Conservation (phyloP, 2,329 filamentous ascomycete species). For the Iodosphaeria phyllophila region DNA sequence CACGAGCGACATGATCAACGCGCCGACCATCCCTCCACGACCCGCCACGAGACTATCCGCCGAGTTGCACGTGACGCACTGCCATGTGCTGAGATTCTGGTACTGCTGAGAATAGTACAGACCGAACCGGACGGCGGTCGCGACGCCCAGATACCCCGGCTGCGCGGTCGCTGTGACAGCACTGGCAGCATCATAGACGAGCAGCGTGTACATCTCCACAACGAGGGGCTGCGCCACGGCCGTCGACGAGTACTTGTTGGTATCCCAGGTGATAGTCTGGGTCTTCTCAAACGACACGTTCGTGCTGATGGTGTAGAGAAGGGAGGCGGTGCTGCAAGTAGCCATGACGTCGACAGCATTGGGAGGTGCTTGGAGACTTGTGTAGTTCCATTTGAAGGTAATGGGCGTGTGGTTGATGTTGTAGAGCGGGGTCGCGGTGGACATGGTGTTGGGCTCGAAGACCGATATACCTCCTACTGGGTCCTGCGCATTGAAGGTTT, state of each 20-base stretch:
- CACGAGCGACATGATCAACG: conserved; percentile 31
- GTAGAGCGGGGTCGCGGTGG: conserved; percentile 29
- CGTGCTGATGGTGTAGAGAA: conserved; percentile 40
- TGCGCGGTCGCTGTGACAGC: conserved; percentile 28
- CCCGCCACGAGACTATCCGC: conserved; percentile 28
- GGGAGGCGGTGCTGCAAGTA: conserved; percentile 30
- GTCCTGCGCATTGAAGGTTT: conserved; percentile 23
- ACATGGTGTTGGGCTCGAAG: conserved; percentile 28
- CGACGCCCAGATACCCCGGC: conserved; percentile 35
- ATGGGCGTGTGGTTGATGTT: conserved; percentile 40
- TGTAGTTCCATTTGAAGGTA: conserved; percentile 49
- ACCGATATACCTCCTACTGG: conserved; percentile 33
- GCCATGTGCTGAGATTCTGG: conserved; percentile 29
- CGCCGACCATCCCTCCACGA: conserved; percentile 27
- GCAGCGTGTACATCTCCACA: conserved; percentile 37
- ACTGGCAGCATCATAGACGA: conserved; percentile 40
- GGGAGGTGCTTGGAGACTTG: conserved; percentile 35
- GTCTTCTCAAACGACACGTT: conserved; percentile 40
- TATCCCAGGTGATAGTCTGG: conserved; percentile 39
- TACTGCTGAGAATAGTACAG: conserved; percentile 36
- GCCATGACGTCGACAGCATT: conserved; percentile 41
- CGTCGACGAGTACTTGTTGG: conserved; percentile 26
- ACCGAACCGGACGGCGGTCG: conserved; percentile 32
- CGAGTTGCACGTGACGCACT: conserved; percentile 37
- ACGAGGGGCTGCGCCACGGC: conserved; percentile 26